phyloP scores from a whole-genome alignment of 169 alveolate genomes.

The Eimeria falciformis region DNA sequence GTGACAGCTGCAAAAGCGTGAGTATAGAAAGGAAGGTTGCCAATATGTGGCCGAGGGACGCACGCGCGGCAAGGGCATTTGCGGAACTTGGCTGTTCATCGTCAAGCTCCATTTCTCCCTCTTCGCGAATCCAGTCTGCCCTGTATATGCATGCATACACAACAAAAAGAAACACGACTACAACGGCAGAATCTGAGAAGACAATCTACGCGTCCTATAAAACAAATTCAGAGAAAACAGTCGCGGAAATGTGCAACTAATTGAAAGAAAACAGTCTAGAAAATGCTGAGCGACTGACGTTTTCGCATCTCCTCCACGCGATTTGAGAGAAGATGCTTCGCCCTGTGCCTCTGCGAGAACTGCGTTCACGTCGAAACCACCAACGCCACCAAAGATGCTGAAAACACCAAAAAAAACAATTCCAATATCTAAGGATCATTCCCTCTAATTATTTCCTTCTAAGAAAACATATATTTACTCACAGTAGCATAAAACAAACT shows the following conservation, averaged over 20 bases:
- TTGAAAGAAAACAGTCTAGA: too few relatives aligned
- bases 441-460: too few relatives aligned
- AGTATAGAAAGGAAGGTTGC: too few relatives aligned
- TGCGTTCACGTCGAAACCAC: background rate
- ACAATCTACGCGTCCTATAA: too few relatives aligned
- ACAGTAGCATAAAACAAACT: too few relatives aligned
- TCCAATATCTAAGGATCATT: too few relatives aligned
- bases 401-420: background rate
- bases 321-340: background rate
- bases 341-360: background rate
- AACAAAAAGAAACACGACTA: background rate
- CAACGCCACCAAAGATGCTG: slow-evolving; percentile 9
- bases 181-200: background rate
- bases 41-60: too few relatives aligned
- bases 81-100: background rate
- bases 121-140: slow-evolving; percentile 22
- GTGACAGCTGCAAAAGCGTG: too few relatives aligned
- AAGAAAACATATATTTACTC: too few relatives aligned
- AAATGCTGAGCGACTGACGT: background rate
- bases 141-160: background rate
- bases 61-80: too few relatives aligned
- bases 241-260: too few relatives aligned
- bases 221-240: too few relatives aligned
- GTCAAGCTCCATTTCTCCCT: slow-evolving; percentile 14
- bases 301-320: background rate